These are phyloP conservation scores for Leonotis leonurus DNA, from an alignment of 257 asterid species.

Conservation along the genomic window DNA sequence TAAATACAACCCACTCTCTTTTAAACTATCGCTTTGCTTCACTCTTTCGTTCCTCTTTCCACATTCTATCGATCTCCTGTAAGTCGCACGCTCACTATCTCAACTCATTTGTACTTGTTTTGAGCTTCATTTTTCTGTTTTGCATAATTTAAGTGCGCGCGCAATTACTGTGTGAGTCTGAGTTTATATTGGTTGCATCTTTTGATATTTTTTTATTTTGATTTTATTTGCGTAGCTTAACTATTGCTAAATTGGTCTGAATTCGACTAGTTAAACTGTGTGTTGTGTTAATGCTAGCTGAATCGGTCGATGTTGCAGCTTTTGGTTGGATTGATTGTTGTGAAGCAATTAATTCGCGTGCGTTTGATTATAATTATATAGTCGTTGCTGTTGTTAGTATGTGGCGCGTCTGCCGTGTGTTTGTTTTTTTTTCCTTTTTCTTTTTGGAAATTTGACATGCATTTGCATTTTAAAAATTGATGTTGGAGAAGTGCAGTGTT, in stretches of 20 bases:
- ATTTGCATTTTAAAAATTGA: neutral
- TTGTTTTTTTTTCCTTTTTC: neutral
- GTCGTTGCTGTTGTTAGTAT: neutral
- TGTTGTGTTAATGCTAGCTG: neutral
- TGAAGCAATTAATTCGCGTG: slow-evolving; percentile 2
- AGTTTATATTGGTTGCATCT: slow-evolving; percentile 9
- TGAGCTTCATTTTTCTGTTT: neutral
- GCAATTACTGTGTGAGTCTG: neutral
- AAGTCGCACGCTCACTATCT: slow-evolving; percentile 15
- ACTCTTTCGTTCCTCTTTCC: neutral
- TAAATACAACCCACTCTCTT: slow-evolving; percentile 26
- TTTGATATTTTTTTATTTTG: neutral
- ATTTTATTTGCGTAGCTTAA: neutral
- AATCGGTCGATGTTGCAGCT: slow-evolving; percentile 7
- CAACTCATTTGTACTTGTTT: slow-evolving; percentile 1
- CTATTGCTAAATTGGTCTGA: slow-evolving; percentile 9
- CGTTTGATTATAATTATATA: neutral
- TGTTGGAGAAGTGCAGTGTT: slow-evolving; percentile 8
- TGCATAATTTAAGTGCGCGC: slow-evolving; percentile 1
- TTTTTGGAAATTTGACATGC: neutral
- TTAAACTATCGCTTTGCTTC: neutral
- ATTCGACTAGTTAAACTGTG: neutral
- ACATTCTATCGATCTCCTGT: slow-evolving; percentile 28
- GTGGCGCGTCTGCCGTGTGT: neutral
- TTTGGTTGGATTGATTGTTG: neutral